Evolutionary conservation across 345 rosid genomes (phyloP).

Genomic region (Populus ilicifolia): DNA sequence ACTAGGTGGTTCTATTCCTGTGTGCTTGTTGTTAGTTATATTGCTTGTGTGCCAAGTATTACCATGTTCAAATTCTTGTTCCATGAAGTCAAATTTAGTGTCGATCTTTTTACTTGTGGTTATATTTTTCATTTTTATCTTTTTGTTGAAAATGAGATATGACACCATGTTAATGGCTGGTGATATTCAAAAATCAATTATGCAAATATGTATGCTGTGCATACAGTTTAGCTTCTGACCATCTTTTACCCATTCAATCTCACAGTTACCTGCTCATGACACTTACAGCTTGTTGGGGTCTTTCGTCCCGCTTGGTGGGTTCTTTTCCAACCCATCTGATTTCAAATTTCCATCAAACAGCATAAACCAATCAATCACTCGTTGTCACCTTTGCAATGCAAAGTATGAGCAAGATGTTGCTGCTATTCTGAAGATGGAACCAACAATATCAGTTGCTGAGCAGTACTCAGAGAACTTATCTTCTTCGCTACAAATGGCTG

Average conservation of each 20-base stretch:
- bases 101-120: not conserved
- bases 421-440: slow-evolving; percentile 32
- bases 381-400: slow-evolving; percentile 55
- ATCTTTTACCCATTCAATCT: slow-evolving; percentile 25
- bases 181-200: not conserved
- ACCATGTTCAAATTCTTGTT: not conserved
- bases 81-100: not conserved
- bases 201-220: not conserved
- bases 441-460: slow-evolving; percentile 40
- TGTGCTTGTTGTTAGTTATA: not conserved
- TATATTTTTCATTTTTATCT: not conserved
- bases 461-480: slow-evolving; percentile 41
- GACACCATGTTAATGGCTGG: not conserved
- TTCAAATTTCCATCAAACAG: slow-evolving; percentile 33
- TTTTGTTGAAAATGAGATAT: not conserved
- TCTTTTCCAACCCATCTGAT: slow-evolving; percentile 55
- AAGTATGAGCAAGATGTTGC: slow-evolving; percentile 58
- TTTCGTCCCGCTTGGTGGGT: slow-evolving; percentile 72
- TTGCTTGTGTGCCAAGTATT: not conserved
- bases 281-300: slow-evolving; percentile 70
- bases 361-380: slow-evolving; percentile 29
- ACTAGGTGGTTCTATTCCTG: not conserved
- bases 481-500: slow-evolving; percentile 46
- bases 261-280: slow-evolving; percentile 38
- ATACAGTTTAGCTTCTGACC: slow-evolving; percentile 21